Base-by-base conservation (phyloP, 352 stramenopile genomes). In the Phytophthora megakarya region DNA sequence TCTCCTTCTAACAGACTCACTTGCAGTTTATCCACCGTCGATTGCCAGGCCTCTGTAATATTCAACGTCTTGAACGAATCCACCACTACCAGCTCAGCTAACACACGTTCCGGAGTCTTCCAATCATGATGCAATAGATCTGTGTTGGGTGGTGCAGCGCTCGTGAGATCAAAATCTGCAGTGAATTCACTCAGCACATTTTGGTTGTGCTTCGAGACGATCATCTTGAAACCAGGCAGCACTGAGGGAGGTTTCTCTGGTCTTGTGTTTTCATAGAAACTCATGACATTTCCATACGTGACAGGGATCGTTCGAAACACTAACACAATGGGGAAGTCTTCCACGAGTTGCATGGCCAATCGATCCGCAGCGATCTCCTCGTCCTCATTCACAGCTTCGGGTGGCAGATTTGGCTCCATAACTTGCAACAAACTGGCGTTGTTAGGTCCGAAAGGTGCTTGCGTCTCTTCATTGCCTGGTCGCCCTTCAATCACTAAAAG, bases 161-260 rank as follows among this genome's bases (percentile, higher is more conserved):
- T 60, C 0, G 37, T 60, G 11, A 18, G 21, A 15, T 81, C 63
- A 18, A 68, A 72, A 0, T 40, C 42, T 30, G 35, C 37, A 30
- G 61, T 65, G 10, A 65, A 11, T 6, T 72, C 66, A 1, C 23
- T 56, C 28, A 80, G 12, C 13, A 74, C 50, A 15, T 43, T 52
- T 38, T 81, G 66, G 38, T 75, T 67, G 32, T 88, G 68, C 44
- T 84, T 88, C 32, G 79, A 67, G 19, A 90, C 65, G 22, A 94
- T 73, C 26, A 96, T 78, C 65, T 93, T 93, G 69, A 96, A 96
- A 16, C 87, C 87, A 3, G 87, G 87, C 28, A 96, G 70, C 23
- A 92, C 73, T 1, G 78, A 70, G 62, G 48, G 26, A 37, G 9
- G 57, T 28, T 67, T 72, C 33, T 75, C 56, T 6, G 52, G 50